Evolutionary conservation across 2,329 filamentous ascomycete species (phyloP).

Genomic region (Cytospora mali): DNA sequence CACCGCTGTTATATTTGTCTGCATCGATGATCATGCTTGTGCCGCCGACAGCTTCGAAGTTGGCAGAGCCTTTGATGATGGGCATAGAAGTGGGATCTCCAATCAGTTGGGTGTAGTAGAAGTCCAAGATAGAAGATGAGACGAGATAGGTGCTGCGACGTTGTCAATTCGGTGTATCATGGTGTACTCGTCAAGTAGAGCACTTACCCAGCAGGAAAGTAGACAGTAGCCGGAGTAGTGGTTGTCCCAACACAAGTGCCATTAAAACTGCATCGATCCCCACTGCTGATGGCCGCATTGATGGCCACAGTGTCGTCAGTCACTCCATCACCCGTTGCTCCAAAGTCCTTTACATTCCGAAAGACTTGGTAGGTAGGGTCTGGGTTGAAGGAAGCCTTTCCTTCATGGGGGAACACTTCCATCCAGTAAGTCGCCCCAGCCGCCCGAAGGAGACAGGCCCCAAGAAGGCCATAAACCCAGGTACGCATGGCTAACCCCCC

Average conservation of each 20-base stretch:
- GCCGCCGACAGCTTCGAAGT: constrained; percentile 48
- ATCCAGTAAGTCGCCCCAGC: constrained; percentile 42
- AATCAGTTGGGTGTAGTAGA: constrained; percentile 79
- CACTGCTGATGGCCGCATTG: constrained; percentile 47
- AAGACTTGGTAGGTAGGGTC: constrained; percentile 48
- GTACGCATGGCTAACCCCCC: not conserved
- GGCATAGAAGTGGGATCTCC: constrained; percentile 66
- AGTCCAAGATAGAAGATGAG: constrained; percentile 68
- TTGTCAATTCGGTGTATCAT: not conserved
- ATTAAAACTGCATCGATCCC: constrained; percentile 46
- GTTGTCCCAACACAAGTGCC: constrained; percentile 39
- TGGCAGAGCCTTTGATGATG: constrained; percentile 54
- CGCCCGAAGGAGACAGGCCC: constrained; percentile 28
- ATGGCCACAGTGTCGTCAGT: constrained; percentile 62
- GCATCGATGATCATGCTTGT: constrained; percentile 46
- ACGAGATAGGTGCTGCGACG: constrained; percentile 63
- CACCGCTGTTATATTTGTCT: constrained; percentile 46
- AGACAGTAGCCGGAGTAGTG: constrained; percentile 35
- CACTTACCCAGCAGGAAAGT: constrained; percentile 35
- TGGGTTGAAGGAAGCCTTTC: constrained; percentile 49
- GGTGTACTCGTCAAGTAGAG: not conserved
- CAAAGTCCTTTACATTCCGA: constrained; percentile 51
- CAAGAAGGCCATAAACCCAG: constrained; percentile 3
- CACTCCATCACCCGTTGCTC: constrained; percentile 44
- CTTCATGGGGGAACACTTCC: constrained; percentile 50